Evolutionary conservation across 495 filamentous ascomycete genomes (phyloP).

Genomic region (Barbatosphaeria neglecta): DNA sequence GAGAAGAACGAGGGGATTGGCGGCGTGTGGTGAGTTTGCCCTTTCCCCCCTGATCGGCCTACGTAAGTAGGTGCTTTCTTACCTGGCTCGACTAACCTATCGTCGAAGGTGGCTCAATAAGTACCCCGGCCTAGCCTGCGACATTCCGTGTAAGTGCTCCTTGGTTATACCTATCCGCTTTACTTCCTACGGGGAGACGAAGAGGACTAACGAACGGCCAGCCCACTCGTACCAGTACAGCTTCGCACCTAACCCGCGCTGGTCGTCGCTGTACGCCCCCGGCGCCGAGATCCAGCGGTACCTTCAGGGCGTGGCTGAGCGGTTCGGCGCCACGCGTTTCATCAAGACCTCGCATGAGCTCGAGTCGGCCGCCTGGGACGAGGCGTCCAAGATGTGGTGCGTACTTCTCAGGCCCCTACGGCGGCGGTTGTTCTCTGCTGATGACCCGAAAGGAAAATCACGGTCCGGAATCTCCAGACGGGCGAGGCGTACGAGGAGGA

Average conservation of each 20-base stretch:
- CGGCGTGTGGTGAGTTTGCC: conserved; percentile 24
- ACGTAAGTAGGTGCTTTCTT: too few relatives aligned
- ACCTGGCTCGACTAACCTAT: not conserved
- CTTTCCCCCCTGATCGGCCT: not conserved
- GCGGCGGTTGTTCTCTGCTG: conserved; percentile 1
- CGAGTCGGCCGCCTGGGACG: conserved; percentile 40
- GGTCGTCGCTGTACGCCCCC: conserved; percentile 53
- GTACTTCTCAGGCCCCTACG: not conserved
- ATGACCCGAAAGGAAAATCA: conserved; percentile 14
- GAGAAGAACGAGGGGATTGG: conserved; percentile 31
- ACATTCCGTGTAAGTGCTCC: conserved; percentile 22
- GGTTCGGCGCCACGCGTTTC: conserved; percentile 41
- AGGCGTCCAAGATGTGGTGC: conserved; percentile 42
- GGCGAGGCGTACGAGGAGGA: conserved; percentile 22
- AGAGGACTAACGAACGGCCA: not conserved
- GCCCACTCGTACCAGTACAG: conserved; percentile 53
- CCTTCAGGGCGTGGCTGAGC: conserved; percentile 44
- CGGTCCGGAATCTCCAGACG: conserved; percentile 17
- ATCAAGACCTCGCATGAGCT: conserved; percentile 30
- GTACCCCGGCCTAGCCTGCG: conserved; percentile 35
- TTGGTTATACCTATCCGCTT: too few relatives aligned
- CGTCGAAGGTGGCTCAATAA: conserved; percentile 24
- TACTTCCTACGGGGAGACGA: not conserved
- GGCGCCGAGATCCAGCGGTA: conserved; percentile 54
- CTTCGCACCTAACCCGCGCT: conserved; percentile 53